A percentile compares a stretch with the other conserved stretches of the same genome.
phyloP scores from a whole-genome alignment of 345 rosid species.

The Erodium maritimum region DNA sequence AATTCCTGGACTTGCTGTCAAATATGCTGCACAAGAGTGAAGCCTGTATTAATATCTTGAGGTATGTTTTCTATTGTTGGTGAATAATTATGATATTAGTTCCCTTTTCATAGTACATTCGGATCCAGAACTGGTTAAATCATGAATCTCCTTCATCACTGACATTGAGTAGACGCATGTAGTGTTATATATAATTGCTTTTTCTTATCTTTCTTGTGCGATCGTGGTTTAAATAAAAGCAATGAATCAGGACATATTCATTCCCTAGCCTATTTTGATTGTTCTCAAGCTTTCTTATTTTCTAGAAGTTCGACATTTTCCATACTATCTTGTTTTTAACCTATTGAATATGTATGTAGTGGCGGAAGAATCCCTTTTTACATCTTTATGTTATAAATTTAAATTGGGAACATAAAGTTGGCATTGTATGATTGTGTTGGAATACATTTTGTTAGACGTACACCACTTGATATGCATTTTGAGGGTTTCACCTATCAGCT shows the following conservation, averaged over 20 bases:
- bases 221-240: too few species aligned
- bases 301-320: too few species aligned
- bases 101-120: neutral
- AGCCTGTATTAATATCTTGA: conserved; percentile 19
- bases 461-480: neutral
- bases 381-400: too few species aligned
- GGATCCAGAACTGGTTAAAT: neutral
- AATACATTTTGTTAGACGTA: neutral
- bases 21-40: conserved; percentile 47
- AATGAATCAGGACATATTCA: neutral
- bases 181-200: neutral
- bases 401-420: neutral
- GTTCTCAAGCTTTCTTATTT: too few species aligned
- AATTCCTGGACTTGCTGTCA: conserved; percentile 36
- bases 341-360: neutral
- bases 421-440: neutral
- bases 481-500: too few species aligned
- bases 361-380: neutral
- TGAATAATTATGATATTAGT: neutral
- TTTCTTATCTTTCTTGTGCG: neutral
- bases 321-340: too few species aligned
- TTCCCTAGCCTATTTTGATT: too few species aligned
- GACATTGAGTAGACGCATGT: neutral
- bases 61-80: conserved; percentile 29
- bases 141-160: neutral